phyloP scores from a whole-genome alignment of 306 rosid genomes.

The Trifolium repens region DNA sequence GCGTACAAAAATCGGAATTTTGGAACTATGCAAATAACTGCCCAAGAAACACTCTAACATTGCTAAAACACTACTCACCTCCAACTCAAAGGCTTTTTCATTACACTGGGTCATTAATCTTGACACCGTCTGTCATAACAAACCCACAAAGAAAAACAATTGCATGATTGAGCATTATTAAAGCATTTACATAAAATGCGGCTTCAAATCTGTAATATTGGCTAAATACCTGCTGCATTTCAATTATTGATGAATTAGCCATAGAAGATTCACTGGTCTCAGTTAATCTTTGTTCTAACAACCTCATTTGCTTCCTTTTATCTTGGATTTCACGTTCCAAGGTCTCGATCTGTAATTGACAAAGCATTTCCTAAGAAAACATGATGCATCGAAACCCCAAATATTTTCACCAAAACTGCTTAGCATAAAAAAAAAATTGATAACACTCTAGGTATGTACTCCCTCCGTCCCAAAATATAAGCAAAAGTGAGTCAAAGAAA shows the following conservation, averaged over 20 bases:
- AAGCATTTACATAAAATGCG: conserved; percentile 29
- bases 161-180: conserved; percentile 28
- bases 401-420: conserved; percentile 4
- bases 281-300: conserved; percentile 76
- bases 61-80: conserved; percentile 62
- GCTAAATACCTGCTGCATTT: conserved; percentile 92
- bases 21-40: conserved; percentile 30
- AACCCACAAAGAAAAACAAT: conserved; percentile 30
- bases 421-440: not conserved
- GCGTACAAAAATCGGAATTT: conserved; percentile 10
- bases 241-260: conserved; percentile 80
- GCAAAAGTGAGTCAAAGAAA: no score
- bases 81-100: conserved; percentile 95
- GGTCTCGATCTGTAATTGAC: conserved; percentile 66
- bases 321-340: conserved; percentile 93
- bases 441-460: not conserved
- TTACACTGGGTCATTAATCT: conserved; percentile 88
- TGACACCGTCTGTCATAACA: conserved; percentile 73
- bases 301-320: conserved; percentile 87
- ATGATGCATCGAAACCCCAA: conserved; percentile 10
- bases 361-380: conserved; percentile 34
- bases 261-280: conserved; percentile 85
- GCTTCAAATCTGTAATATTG: conserved; percentile 30
- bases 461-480: no score
- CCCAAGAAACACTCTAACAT: conserved; percentile 36